These are phyloP conservation scores for Achaetomiella virescens DNA, from an alignment of 495 filamentous ascomycete species.

Conservation along the genomic window DNA sequence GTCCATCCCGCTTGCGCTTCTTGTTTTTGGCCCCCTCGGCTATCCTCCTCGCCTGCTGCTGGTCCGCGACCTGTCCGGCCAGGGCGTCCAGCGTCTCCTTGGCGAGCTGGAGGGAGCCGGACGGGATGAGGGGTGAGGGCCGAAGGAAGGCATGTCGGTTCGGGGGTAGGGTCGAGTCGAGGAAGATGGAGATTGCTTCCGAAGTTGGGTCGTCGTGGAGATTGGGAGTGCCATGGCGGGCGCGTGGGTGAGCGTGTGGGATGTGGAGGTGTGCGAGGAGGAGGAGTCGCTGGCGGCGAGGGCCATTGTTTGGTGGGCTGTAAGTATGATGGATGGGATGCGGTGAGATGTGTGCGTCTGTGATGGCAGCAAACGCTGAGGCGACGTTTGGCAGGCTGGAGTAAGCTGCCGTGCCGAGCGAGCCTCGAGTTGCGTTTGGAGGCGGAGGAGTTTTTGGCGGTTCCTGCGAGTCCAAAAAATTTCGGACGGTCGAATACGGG, in stretches of 20 bases:
- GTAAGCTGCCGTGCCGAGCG: too few relatives aligned
- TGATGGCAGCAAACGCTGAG: too few relatives aligned
- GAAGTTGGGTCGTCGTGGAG: constrained; percentile 16
- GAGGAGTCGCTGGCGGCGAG: constrained; percentile 43
- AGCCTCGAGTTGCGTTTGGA: too few relatives aligned
- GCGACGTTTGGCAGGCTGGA: too few relatives aligned
- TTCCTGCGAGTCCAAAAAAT: constrained; percentile 7
- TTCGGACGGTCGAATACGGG: constrained; percentile 7
- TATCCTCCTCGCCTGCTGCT: constrained; percentile 54
- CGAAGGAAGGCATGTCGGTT: constrained; percentile 63
- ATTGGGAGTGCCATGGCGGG: constrained; percentile 27
- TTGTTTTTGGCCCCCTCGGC: constrained; percentile 37
- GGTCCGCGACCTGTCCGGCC: constrained; percentile 59
- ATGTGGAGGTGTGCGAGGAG: constrained; percentile 51
- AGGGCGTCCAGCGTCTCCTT: constrained; percentile 74
- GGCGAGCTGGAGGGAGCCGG: constrained; percentile 58
- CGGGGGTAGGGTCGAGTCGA: constrained; percentile 40
- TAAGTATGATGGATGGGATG: neutral
- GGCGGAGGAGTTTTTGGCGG: neutral
- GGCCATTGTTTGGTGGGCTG: constrained; percentile 33
- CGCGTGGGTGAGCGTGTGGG: constrained; percentile 45
- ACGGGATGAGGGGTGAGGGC: constrained; percentile 56
- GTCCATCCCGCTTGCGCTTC: constrained; percentile 59
- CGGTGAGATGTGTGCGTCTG: too few relatives aligned
- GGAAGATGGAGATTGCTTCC: constrained; percentile 38